A percentile compares a stretch with the other conserved stretches of the same genome.
Conservation (phyloP, 2,329 filamentous ascomycete genomes). For the Monilinia laxa region DNA sequence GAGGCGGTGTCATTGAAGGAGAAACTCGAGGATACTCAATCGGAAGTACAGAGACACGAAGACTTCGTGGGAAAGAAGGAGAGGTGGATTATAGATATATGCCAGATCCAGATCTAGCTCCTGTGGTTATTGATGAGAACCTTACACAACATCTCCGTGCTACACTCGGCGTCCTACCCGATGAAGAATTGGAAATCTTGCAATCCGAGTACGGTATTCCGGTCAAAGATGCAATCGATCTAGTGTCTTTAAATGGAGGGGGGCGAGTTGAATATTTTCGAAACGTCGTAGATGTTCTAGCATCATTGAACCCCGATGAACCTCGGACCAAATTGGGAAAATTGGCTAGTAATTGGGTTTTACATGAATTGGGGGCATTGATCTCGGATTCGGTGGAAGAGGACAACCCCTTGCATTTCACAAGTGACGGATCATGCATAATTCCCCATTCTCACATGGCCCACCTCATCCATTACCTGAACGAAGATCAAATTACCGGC, state of each 20-base stretch:
- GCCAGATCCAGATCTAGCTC: slow-evolving; percentile 89
- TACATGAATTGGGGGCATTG: slow-evolving; percentile 73
- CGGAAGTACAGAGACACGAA: slow-evolving; percentile 75
- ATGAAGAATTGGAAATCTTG: slow-evolving; percentile 64
- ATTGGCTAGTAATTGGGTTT: slow-evolving; percentile 63
- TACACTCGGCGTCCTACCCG: slow-evolving; percentile 70
- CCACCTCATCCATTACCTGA: slow-evolving; percentile 46
- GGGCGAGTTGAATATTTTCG: slow-evolving; percentile 81
- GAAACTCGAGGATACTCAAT: slow-evolving; percentile 94
- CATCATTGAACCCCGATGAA: slow-evolving; percentile 15
- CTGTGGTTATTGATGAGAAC: slow-evolving; percentile 71
- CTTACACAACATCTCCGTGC: slow-evolving; percentile 63
- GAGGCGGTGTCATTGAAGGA: slow-evolving; percentile 71
- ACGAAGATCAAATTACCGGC: slow-evolving; percentile 49
- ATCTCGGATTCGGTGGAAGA: slow-evolving; percentile 48
- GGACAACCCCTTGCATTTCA: slow-evolving; percentile 34
- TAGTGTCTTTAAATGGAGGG: slow-evolving; percentile 76
- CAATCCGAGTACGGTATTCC: slow-evolving; percentile 65
- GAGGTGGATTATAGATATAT: slow-evolving; percentile 98
- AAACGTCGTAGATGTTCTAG: slow-evolving; percentile 53
- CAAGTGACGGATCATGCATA: slow-evolving; percentile 32
- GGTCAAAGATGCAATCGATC: slow-evolving; percentile 77
- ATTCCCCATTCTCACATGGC: slow-evolving; percentile 42
- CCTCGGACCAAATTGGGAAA: slow-evolving; percentile 42
- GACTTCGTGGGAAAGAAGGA: slow-evolving; percentile 87